Evolutionary conservation across 805 yeast genomes (phyloP).

Genomic region (Candida qinlingensis): DNA sequence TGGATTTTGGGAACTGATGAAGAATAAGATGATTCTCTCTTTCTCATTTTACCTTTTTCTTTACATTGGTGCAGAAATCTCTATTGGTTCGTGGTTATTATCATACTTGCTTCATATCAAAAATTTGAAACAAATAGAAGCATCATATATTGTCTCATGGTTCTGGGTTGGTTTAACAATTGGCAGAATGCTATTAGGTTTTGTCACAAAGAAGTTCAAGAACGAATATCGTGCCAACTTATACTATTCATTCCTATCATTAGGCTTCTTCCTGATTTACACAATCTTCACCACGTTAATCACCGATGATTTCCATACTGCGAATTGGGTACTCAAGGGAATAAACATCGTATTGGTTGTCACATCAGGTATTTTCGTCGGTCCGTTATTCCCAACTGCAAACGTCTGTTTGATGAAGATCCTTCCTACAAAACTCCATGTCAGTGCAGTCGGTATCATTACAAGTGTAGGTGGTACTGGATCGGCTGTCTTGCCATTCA

Average conservation of each 20-base stretch:
- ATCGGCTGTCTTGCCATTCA: conserved; percentile 67
- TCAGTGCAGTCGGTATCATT: conserved; percentile 66
- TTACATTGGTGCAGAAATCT: conserved; percentile 66
- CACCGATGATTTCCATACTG: conserved; percentile 34
- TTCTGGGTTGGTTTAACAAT: conserved; percentile 68
- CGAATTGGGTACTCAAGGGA: not conserved
- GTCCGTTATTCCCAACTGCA: conserved; percentile 72
- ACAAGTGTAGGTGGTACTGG: conserved; percentile 83
- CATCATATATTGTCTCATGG: conserved; percentile 64
- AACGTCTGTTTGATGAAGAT: conserved; percentile 58
- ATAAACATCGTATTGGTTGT: conserved; percentile 22
- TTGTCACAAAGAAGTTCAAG: conserved; percentile 42
- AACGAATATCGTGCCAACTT: conserved; percentile 38
- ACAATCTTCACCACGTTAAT: conserved; percentile 10
- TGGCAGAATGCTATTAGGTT: conserved; percentile 57
- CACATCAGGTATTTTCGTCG: conserved; percentile 53
- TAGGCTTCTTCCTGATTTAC: conserved; percentile 23
- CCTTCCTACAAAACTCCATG: conserved; percentile 55
- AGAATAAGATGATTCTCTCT: conserved; percentile 36
- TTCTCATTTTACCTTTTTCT: conserved; percentile 50
- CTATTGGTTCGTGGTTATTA: conserved; percentile 67
- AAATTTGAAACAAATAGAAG: conserved; percentile 37
- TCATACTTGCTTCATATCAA: conserved; percentile 56
- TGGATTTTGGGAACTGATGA: conserved; percentile 15
- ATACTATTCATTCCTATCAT: conserved; percentile 30